Conservation (phyloP, 352 stramenopile genomes). For the Poterioochromonas sp. region DNA sequence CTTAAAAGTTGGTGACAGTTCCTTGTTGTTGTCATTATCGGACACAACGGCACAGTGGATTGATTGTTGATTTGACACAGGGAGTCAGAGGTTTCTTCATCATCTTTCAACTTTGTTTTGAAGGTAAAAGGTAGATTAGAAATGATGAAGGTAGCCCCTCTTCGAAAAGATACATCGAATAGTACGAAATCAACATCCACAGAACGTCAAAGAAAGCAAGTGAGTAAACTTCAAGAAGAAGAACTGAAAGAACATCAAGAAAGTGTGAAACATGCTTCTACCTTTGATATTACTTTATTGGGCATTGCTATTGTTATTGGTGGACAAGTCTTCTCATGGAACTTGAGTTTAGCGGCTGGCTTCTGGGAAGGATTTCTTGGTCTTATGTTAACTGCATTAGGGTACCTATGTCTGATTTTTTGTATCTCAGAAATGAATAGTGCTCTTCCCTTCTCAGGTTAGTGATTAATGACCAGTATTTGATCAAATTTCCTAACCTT, state of each 20-base stretch:
- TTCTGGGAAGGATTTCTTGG: neutral
- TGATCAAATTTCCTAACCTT: neutral
- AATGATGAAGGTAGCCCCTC: too few species aligned
- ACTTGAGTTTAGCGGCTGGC: neutral
- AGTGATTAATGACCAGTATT: neutral
- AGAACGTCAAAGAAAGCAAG: too few species aligned
- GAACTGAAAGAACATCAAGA: neutral
- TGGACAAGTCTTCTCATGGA: conserved; percentile 12
- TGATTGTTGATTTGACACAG: too few species aligned
- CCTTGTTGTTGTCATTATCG: conserved; percentile 13
- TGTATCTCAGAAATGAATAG: neutral
- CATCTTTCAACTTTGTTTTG: too few species aligned
- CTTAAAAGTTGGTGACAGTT: conserved; percentile 14
- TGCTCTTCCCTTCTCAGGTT: neutral
- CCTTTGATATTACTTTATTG: neutral
- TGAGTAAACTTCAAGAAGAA: too few species aligned
- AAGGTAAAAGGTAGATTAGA: too few species aligned
- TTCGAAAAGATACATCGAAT: too few species aligned
- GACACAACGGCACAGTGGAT: conserved; percentile 8
- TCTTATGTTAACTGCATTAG: neutral
- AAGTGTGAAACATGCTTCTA: neutral
- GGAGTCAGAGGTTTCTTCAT: too few species aligned
- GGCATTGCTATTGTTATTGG: conserved; percentile 15
- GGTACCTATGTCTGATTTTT: neutral
- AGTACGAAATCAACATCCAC: too few species aligned